A percentile compares a stretch with the other conserved stretches of the same genome.
These are phyloP conservation scores for Favolaschia claudopus DNA, from an alignment of 768 basidiomycete genomes.

Conservation along the genomic window DNA sequence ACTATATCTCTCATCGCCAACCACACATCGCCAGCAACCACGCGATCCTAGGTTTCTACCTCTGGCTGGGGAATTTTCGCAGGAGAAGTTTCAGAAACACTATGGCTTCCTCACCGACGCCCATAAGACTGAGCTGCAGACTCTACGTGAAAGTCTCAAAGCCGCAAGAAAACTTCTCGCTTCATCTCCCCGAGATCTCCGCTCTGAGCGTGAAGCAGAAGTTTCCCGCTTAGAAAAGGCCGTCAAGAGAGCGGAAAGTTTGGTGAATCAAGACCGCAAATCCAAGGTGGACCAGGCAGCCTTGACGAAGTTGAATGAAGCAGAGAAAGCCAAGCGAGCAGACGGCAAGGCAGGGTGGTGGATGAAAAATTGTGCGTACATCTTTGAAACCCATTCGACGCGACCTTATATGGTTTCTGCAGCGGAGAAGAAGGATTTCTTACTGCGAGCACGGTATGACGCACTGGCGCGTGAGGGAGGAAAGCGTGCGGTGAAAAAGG, in stretches of 20 bases:
- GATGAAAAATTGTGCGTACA: conserved; percentile 79
- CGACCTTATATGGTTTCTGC: conserved; percentile 24
- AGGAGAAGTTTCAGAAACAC: conserved; percentile 68
- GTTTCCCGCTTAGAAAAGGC: conserved; percentile 74
- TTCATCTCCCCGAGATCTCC: conserved; percentile 67
- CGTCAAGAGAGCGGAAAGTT: conserved; percentile 78
- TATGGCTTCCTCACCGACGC: conserved; percentile 80
- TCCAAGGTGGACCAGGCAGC: conserved; percentile 78
- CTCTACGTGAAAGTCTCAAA: conserved; percentile 70
- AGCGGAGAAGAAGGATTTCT: conserved; percentile 82
- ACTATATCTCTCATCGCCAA: conserved; percentile 7
- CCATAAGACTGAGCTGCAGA: conserved; percentile 68
- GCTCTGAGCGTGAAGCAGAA: conserved; percentile 70
- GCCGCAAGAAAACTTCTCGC: conserved; percentile 69
- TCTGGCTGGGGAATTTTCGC: conserved; percentile 71
- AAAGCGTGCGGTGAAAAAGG: conserved; percentile 82
- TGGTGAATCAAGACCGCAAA: conserved; percentile 74
- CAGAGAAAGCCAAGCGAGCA: conserved; percentile 71
- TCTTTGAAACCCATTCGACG: no score
- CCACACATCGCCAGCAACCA: conserved; percentile 56
- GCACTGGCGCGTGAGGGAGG: conserved; percentile 82
- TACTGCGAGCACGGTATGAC: conserved; percentile 80
- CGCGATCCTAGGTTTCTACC: conserved; percentile 90
- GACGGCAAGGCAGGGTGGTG: conserved; percentile 86
- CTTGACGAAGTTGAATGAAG: conserved; percentile 57